Conservation (phyloP, 257 asterid species). For the Lycium ferocissimum region DNA sequence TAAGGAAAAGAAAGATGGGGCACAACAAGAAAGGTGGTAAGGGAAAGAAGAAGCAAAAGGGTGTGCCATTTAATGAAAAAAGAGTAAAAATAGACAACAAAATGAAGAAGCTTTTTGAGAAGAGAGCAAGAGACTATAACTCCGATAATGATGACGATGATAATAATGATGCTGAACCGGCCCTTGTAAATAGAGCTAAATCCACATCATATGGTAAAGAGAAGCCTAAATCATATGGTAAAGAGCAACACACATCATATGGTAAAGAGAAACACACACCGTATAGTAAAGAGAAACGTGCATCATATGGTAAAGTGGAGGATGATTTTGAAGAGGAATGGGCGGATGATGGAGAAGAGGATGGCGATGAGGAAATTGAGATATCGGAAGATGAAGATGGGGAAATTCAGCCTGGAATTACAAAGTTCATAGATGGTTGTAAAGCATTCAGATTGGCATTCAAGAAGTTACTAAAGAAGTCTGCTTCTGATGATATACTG, state of each 20-base stretch:
- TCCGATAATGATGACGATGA: slow-evolving; percentile 64
- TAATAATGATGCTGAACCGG: slow-evolving; percentile 40
- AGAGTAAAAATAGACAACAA: slow-evolving; percentile 55
- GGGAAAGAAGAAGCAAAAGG: slow-evolving; percentile 55
- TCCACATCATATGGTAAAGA: slow-evolving; percentile 23
- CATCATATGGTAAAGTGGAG: slow-evolving; percentile 34
- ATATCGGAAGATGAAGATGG: slow-evolving; percentile 80
- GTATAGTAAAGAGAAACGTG: not conserved
- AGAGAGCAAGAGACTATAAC: slow-evolving; percentile 77
- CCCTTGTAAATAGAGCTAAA: slow-evolving; percentile 29
- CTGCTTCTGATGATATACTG: slow-evolving; percentile 64
- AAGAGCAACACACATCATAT: slow-evolving; percentile 23
- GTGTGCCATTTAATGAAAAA: slow-evolving; percentile 46
- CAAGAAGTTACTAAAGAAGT: slow-evolving; percentile 71
- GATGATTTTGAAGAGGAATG: slow-evolving; percentile 47
- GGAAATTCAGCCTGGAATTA: slow-evolving; percentile 70
- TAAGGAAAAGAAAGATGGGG: slow-evolving; percentile 49
- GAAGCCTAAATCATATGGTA: slow-evolving; percentile 16
- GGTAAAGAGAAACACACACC: not conserved
- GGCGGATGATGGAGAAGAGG: slow-evolving; percentile 33
- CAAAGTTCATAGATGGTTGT: slow-evolving; percentile 70
- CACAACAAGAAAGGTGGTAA: slow-evolving; percentile 49
- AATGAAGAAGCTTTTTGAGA: slow-evolving; percentile 64
- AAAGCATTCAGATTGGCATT: slow-evolving; percentile 75
- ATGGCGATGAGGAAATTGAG: slow-evolving; percentile 47